phyloP scores from a whole-genome alignment of 176 grass and related monocot genomes.

The Coix lacrymajobi region DNA sequence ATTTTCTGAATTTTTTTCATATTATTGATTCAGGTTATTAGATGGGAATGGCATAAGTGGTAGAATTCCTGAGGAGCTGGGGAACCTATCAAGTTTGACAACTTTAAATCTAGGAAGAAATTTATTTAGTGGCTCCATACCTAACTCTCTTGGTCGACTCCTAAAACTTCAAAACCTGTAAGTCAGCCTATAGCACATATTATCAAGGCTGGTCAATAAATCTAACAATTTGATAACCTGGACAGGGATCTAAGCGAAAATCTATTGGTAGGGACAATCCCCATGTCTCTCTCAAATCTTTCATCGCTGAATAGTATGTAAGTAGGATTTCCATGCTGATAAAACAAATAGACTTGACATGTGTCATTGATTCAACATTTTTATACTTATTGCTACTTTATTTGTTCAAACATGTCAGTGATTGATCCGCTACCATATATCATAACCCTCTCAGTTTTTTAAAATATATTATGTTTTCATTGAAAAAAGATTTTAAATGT shows the following conservation, averaged over 20 bases:
- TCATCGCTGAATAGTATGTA: constrained; percentile 65
- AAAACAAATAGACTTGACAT: neutral
- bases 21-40: constrained; percentile 44
- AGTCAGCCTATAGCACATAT: constrained; percentile 20
- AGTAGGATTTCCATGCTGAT: constrained; percentile 34
- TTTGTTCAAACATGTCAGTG: constrained; percentile 3
- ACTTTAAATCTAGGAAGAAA: constrained; percentile 63
- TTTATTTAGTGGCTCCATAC: constrained; percentile 61
- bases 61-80: constrained; percentile 58
- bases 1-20: neutral
- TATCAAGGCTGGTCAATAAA: neutral
- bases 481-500: no score
- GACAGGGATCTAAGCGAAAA: constrained; percentile 79
- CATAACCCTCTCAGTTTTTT: neutral
- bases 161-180: constrained; percentile 67
- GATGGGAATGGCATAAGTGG: constrained; percentile 69
- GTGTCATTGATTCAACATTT: neutral
- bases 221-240: constrained; percentile 25
- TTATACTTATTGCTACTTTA: constrained; percentile 2
- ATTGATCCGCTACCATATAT: constrained; percentile 18
- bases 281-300: constrained; percentile 56
- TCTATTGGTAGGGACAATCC: constrained; percentile 50
- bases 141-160: constrained; percentile 58
- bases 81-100: constrained; percentile 67
- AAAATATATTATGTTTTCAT: neutral